These are phyloP conservation scores for Lactarius deliciosus DNA, from an alignment of 768 basidiomycete species.

Conservation along the genomic window DNA sequence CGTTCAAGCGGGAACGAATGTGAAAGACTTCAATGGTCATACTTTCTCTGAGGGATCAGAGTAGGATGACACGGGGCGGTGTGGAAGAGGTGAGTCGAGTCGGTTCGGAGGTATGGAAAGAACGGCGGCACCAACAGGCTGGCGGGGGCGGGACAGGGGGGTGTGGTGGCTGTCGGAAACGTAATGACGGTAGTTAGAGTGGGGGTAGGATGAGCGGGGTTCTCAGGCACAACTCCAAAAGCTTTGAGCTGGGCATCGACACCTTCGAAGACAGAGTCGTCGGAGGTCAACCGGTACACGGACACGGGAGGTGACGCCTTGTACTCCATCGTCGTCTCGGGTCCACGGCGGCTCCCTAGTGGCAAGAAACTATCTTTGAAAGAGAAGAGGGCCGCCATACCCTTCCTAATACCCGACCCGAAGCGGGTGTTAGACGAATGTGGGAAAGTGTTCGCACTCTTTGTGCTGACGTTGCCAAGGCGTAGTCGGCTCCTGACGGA, in stretches of 20 bases:
- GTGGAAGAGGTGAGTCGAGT: slow-evolving; percentile 18
- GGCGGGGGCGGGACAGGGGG: slow-evolving; percentile 3
- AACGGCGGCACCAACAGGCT: background rate
- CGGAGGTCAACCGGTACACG: slow-evolving; percentile 15
- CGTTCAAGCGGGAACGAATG: background rate
- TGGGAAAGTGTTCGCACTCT: background rate
- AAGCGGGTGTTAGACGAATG: slow-evolving; percentile 24
- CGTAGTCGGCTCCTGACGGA: slow-evolving; percentile 35
- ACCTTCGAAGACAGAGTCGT: slow-evolving; percentile 12
- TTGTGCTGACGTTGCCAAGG: slow-evolving; percentile 6
- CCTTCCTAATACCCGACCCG: slow-evolving; percentile 13
- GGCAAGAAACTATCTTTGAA: background rate
- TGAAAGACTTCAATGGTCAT: background rate
- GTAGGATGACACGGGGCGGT: slow-evolving; percentile 9
- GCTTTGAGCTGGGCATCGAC: background rate
- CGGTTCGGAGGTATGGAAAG: background rate
- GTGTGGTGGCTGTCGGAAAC: background rate
- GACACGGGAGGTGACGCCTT: background rate
- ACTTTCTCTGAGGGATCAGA: slow-evolving; percentile 1
- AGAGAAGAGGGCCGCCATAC: background rate
- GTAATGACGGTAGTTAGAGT: background rate
- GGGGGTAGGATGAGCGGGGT: background rate
- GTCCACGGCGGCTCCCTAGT: background rate
- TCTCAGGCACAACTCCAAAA: background rate
- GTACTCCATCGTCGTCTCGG: background rate